Base-by-base conservation (phyloP, 495 filamentous ascomycete genomes). In the Apodospora peruviana region DNA sequence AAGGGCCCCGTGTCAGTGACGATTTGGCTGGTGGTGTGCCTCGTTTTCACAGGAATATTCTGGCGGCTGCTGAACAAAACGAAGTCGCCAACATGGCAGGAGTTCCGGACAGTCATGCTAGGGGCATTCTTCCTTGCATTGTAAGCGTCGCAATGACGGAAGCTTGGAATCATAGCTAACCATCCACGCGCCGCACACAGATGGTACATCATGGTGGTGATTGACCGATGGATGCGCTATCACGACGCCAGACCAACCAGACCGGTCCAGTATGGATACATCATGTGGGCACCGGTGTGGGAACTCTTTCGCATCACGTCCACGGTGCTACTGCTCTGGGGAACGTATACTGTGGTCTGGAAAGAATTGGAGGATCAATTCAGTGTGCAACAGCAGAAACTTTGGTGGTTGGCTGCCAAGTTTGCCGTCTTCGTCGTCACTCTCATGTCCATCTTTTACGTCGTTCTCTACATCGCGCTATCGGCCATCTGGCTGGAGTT, bases 401-500 rank as follows among this genome's bases (percentile, higher is more conserved):
- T 5, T 4, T 48, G 40, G 51, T 58, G 51, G 50, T 25, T 51
- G 3, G 25, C 55, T 1, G 55, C 55, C 4, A 42, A 48, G 37
- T 3, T 50, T 34, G 19, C 21, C 34, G 2, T 58, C 3, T 54
- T 53, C 34, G 9, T 47, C 17, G 37, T 54, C 5, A 9, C 7
- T 9, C 23, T 58, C 2, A 24, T 51, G 17, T 47, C 55, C 11
- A 25, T 50, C 24, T 58, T 24, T 34, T 53, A 53, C 32, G n/a
- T 47, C 20, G 25, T 45, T 5, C 47, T 58, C 29, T 7, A 50
- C 21, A 10, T 58, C 25, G 50, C 50, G 18, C 7, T 27, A 7
- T 14, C 50, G 2, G 47, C 38, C 2, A 43, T 48, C 4, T 58
- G 55, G 55, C 18, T 58, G n/a, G 24, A 58, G 38, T 58, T 58